phyloP scores from a whole-genome alignment of 148 eudicot species.

The Gaultheria prostrata region DNA sequence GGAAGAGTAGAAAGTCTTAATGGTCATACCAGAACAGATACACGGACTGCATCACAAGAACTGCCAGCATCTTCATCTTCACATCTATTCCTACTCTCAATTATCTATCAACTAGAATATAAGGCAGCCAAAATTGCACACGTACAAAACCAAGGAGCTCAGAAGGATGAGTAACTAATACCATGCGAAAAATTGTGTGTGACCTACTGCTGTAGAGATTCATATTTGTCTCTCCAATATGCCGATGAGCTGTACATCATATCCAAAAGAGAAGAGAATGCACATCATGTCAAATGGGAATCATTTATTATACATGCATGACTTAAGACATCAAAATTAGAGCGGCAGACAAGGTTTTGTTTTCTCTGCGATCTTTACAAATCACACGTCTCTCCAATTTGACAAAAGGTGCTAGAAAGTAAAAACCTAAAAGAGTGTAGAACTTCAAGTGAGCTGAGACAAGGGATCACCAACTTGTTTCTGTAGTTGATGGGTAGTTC shows the following conservation, averaged over 20 bases:
- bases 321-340: neutral
- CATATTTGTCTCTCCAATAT: slow-evolving; percentile 98
- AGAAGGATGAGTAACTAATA: slow-evolving; percentile 25
- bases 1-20: slow-evolving; percentile 9
- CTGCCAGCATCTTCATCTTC: slow-evolving; percentile 60
- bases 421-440: neutral
- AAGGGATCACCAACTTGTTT: neutral
- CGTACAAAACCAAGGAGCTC: slow-evolving; percentile 9
- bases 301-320: neutral
- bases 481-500: neutral
- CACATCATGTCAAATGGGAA: neutral
- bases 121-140: neutral
- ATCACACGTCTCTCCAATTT: neutral
- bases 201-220: slow-evolving; percentile 91
- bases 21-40: slow-evolving; percentile 76
- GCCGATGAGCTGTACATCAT: slow-evolving; percentile 74
- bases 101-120: slow-evolving; percentile 52
- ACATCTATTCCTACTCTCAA: slow-evolving; percentile 88
- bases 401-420: neutral
- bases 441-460: neutral
- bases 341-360: neutral
- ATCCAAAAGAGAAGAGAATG: slow-evolving; percentile 12
- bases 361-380: neutral
- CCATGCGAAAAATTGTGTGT: slow-evolving; percentile 98
- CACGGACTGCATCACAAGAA: slow-evolving; percentile 97